Conservation (phyloP, 768 basidiomycete genomes). For the Pulveroboletus sp. region DNA sequence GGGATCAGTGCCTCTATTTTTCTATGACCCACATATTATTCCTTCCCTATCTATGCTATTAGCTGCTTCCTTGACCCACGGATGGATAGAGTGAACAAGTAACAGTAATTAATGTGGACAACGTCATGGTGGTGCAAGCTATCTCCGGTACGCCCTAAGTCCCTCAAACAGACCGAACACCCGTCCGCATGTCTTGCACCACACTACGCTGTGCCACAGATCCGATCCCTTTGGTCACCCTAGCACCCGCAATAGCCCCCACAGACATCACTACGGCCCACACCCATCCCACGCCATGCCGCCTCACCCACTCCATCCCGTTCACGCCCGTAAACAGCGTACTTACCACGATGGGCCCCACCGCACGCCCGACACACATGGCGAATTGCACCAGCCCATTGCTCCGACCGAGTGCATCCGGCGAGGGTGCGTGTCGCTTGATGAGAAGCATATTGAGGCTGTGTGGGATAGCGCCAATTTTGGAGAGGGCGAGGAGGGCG, state of each 20-base stretch:
- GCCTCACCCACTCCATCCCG: constrained; percentile 6
- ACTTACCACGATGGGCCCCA: constrained; percentile 54
- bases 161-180: too few species aligned
- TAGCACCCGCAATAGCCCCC: constrained; percentile 6
- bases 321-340: constrained; percentile 18
- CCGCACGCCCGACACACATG: constrained; percentile 52
- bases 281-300: constrained; percentile 5
- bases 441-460: constrained; percentile 64
- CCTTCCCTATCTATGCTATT: too few species aligned
- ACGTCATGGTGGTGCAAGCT: too few species aligned
- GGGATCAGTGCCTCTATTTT: too few species aligned
- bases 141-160: too few species aligned
- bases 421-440: constrained; percentile 46
- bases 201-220: background rate
- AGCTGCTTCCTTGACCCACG: too few species aligned
- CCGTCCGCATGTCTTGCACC: too few species aligned
- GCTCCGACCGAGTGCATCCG: constrained; percentile 51
- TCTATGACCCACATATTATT: too few species aligned
- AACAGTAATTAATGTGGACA: too few species aligned
- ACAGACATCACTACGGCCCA: constrained; percentile 18
- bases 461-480: constrained; percentile 7
- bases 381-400: constrained; percentile 60
- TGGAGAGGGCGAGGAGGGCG: constrained; percentile 38
- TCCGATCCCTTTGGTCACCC: constrained; percentile 5
- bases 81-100: too few species aligned